Base-by-base conservation (phyloP, 495 filamentous ascomycete species). In the Trypethelium eluteriae region DNA sequence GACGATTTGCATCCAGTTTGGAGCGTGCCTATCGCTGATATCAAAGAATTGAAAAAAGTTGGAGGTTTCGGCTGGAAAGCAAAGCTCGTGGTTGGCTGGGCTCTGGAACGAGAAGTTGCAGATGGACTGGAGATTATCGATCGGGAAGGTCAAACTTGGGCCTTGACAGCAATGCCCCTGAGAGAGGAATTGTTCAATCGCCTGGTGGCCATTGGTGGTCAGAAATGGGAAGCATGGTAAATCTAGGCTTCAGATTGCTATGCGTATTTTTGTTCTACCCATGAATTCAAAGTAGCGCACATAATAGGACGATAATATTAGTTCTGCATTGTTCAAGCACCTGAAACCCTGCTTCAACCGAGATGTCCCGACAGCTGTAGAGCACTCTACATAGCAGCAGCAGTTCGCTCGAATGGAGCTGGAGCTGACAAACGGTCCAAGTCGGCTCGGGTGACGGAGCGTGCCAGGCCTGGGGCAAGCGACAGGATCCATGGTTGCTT, bases 41-140 rank as follows among this genome's bases (percentile, higher is more conserved):
- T 89, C 46, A 71, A 64, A 62, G 90, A 94, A 70, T 68, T 96
- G 63, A 88, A 86, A 76, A 96, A 96, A 79, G 79, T 91, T 2
- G 92, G 91, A 10, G 91, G 92, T 0, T 80, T 93, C 66, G 92
- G 92, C 1, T 96, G 91, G 91, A 96, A 96, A 78, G 85, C 86
- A 9, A 94, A 92, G 77, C 74, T 94, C 38, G 84, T 93, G 38
- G 86, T 93, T n/a, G 90, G 89, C 11, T 91, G 90, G 89, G 85
- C 88, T 2, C 80, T 89, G 64, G 87, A 86, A 2, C 82, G 87
- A 66, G 88, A 93, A 74, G 85, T 93, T 49, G 84, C 86, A 0
- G 91, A 93, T 81, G 91, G 91, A 11, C 66, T 96, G 71, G 81
- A 92, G 69, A 85, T 95, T 71, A 73, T 78, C 18, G 85, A 86